Evolutionary conservation across 2,329 filamentous ascomycete genomes (phyloP).

Genomic region (Aspergillus floridensis): DNA sequence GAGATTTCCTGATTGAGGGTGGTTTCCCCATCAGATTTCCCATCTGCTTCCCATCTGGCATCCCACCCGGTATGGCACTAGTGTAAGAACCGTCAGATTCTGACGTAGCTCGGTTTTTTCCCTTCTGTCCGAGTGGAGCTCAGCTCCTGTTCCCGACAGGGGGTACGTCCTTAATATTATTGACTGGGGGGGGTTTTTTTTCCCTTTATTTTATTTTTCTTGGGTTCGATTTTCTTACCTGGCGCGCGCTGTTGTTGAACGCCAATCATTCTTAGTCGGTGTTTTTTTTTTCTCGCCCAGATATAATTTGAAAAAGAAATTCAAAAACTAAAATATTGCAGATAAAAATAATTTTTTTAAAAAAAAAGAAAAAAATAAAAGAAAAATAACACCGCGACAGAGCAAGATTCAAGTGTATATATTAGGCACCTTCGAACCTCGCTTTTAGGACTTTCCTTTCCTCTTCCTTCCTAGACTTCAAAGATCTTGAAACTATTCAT

Average conservation of each 20-base stretch:
- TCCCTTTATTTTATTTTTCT: constrained; percentile 8
- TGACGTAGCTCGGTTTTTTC: constrained; percentile 19
- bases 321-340: constrained; percentile 7
- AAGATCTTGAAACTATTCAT: neutral
- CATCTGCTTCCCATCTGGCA: constrained; percentile 12
- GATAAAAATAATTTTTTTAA: constrained; percentile 4
- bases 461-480: constrained; percentile 5
- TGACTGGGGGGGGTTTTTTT: constrained; percentile 1
- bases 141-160: constrained; percentile 21
- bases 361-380: constrained; percentile 13
- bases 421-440: constrained; percentile 21
- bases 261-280: constrained; percentile 9
- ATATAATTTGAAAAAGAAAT: neutral
- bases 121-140: constrained; percentile 20
- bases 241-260: constrained; percentile 10
- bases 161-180: constrained; percentile 11
- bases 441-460: constrained; percentile 9
- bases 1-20: constrained; percentile 22
- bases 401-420: constrained; percentile 12
- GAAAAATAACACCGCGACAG: constrained; percentile 5
- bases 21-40: neutral
- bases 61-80: constrained; percentile 14
- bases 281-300: constrained; percentile 2
- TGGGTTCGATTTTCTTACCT: constrained; percentile 7
- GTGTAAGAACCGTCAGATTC: constrained; percentile 15